Percentiles rank a stretch among this genome's conserved stretches.
Evolutionary conservation across 257 asterid species (phyloP).

Genomic region (Fraxinus excelsior): DNA sequence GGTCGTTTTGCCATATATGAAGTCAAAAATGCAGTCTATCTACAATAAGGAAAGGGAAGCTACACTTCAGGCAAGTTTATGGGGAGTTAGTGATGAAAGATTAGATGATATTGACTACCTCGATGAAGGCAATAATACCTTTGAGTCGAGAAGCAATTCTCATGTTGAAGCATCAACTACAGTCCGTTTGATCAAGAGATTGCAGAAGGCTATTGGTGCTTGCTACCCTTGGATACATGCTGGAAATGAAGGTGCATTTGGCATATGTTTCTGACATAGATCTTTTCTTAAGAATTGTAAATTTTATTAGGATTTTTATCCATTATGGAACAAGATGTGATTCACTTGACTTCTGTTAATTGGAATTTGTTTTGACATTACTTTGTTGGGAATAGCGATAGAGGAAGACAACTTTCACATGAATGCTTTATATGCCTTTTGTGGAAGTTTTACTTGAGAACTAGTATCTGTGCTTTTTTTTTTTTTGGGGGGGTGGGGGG

Average conservation of each 20-base stretch:
- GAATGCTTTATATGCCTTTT: background rate
- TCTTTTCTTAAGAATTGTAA: conserved; percentile 9
- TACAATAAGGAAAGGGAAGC: conserved; percentile 93
- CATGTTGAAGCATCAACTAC: conserved; percentile 53
- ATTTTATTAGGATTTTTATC: conserved; percentile 5
- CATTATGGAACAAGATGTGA: background rate
- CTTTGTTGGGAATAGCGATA: background rate
- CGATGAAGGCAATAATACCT: conserved; percentile 42
- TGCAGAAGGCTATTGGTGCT: conserved; percentile 63
- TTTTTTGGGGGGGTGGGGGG: too few relatives aligned
- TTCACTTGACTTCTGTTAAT: background rate
- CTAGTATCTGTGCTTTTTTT: background rate
- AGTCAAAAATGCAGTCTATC: conserved; percentile 78
- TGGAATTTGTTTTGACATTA: background rate
- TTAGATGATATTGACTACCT: conserved; percentile 47
- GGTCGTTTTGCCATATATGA: conserved; percentile 88
- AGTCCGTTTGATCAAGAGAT: conserved; percentile 52
- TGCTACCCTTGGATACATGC: conserved; percentile 99
- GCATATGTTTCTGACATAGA: conserved; percentile 8
- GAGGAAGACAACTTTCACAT: background rate
- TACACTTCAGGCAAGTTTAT: conserved; percentile 89
- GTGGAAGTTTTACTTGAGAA: background rate
- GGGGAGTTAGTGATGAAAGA: conserved; percentile 84
- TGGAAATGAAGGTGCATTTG: conserved; percentile 80
- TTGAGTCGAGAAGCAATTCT: conserved; percentile 46